A percentile compares a stretch with the other conserved stretches of the same genome.
Evolutionary conservation across 257 asterid species (phyloP).

Genomic region (Oldenlandia corymbosa): DNA sequence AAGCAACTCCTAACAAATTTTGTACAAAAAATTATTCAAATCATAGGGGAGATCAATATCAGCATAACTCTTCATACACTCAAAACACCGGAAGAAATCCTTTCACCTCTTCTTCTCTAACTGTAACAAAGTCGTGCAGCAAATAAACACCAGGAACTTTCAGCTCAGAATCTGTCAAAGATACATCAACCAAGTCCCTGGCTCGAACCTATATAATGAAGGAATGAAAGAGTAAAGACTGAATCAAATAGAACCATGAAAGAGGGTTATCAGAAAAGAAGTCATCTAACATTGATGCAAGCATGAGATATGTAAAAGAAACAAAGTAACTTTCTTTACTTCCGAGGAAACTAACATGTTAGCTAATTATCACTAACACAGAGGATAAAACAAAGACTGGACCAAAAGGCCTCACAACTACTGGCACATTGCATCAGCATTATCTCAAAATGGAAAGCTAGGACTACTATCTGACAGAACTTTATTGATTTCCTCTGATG

Average conservation of each 20-base stretch:
- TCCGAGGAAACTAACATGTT: no score
- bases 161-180: slow-evolving; percentile 63
- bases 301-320: no score
- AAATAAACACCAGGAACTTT: slow-evolving; percentile 79
- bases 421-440: not conserved
- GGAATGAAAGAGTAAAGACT: slow-evolving; percentile 1
- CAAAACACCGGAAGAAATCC: slow-evolving; percentile 13
- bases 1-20: slow-evolving; percentile 58
- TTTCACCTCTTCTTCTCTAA: slow-evolving; percentile 79
- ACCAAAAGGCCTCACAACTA: no score
- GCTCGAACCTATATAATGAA: slow-evolving; percentile 34
- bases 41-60: not conserved
- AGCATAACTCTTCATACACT: not conserved
- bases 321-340: no score
- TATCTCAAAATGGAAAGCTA: no score
- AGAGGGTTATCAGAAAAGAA: not conserved
- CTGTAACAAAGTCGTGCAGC: slow-evolving; percentile 59
- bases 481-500: no score
- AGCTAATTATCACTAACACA: no score
- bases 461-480: no score
- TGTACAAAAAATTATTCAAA: not conserved
- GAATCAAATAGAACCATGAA: not conserved
- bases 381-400: not conserved
- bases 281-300: not conserved
- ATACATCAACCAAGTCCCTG: slow-evolving; percentile 44